These are phyloP conservation scores for Saturnispora ahearnii DNA, from an alignment of 805 yeast genomes.

Conservation along the genomic window DNA sequence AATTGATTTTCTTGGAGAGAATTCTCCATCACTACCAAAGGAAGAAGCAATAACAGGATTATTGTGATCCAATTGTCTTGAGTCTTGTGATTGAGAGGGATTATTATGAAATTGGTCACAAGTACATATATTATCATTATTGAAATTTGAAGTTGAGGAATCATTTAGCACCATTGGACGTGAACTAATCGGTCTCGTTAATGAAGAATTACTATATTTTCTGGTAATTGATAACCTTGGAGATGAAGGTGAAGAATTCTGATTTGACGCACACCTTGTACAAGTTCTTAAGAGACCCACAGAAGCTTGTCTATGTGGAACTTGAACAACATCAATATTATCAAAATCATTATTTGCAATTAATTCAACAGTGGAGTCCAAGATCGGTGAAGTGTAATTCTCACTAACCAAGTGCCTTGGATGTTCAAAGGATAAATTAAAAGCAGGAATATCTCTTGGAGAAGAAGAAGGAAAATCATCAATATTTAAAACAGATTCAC, in stretches of 20 bases:
- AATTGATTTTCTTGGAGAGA: slow-evolving; percentile 20
- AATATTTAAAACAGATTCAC: not conserved
- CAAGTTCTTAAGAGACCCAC: slow-evolving; percentile 4
- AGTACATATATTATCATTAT: not conserved
- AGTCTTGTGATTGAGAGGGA: not conserved
- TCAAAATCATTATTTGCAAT: slow-evolving; percentile 54
- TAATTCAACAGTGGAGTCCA: slow-evolving; percentile 68
- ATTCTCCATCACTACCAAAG: not conserved
- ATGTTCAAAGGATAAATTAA: not conserved
- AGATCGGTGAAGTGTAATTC: slow-evolving; percentile 71
- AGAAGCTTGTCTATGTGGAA: slow-evolving; percentile 18
- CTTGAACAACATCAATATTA: slow-evolving; percentile 54
- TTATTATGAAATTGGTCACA: not conserved
- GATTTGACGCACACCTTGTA: not conserved
- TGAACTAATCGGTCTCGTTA: not conserved
- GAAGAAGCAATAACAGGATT: not conserved
- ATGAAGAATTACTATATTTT: slow-evolving; percentile 3
- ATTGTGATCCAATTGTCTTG: not conserved
- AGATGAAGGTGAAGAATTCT: slow-evolving; percentile 3
- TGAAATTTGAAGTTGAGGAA: not conserved
- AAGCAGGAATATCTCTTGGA: not conserved
- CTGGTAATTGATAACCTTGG: slow-evolving; percentile 6
- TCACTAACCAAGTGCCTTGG: slow-evolving; percentile 35
- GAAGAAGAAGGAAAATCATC: not conserved
- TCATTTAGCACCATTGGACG: not conserved